Evolutionary conservation across 164 flowering plant genomes (phyloP).

Genomic region (Umbellularia californica): DNA sequence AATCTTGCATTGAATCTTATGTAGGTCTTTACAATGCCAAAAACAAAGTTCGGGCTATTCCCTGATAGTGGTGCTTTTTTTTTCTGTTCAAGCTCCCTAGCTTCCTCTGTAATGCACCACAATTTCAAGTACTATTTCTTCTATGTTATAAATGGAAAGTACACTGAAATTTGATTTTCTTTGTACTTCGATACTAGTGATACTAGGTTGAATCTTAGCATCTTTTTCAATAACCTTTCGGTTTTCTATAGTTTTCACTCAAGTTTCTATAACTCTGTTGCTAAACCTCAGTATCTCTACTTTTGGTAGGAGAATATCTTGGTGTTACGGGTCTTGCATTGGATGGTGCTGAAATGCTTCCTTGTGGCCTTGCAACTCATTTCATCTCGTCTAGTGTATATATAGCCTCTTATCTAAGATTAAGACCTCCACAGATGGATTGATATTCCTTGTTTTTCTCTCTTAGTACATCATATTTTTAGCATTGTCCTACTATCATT

Average conservation of each 20-base stretch:
- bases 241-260: not conserved
- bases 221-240: not conserved
- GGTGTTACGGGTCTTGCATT: not conserved
- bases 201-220: not conserved
- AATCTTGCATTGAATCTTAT: not conserved
- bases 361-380: not conserved
- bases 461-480: too few relatives aligned
- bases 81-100: slow-evolving; percentile 21
- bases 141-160: too few relatives aligned
- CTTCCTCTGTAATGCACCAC: slow-evolving; percentile 15
- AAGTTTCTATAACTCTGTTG: not conserved
- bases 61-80: slow-evolving; percentile 25
- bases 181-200: too few relatives aligned
- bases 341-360: not conserved
- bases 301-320: not conserved
- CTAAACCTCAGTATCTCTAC: not conserved
- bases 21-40: slow-evolving; percentile 25
- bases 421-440: too few relatives aligned
- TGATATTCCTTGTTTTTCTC: too few relatives aligned
- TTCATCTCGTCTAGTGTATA: not conserved
- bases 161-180: too few relatives aligned
- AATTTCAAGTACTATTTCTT: too few relatives aligned
- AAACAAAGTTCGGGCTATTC: slow-evolving; percentile 18
- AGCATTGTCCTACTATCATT: not conserved
- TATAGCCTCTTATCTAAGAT: too few relatives aligned